phyloP scores from a whole-genome alignment of 805 yeast genomes.

The Zygoascus ofunaensis region DNA sequence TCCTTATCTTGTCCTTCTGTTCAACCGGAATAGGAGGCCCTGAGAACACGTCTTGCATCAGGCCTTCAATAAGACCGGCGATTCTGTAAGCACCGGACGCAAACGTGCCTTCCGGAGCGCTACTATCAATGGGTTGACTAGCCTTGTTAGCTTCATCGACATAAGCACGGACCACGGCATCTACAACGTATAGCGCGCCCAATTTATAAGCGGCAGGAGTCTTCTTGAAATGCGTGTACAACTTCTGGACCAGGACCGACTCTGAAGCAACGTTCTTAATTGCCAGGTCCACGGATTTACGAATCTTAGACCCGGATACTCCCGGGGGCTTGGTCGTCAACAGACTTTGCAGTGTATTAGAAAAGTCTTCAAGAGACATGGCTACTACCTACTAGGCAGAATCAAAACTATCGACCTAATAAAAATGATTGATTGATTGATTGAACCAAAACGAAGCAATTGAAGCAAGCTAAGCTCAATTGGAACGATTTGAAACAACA shows the following conservation, averaged over 20 bases:
- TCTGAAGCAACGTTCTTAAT: conserved; percentile 52
- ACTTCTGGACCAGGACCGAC: conserved; percentile 46
- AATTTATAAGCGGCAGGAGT: conserved; percentile 76
- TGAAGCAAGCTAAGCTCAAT: no score
- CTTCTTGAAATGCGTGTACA: conserved; percentile 59
- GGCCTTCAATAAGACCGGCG: conserved; percentile 51
- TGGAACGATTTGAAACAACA: no score
- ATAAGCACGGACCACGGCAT: conserved; percentile 81
- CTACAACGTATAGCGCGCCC: conserved; percentile 85
- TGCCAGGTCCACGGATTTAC: conserved; percentile 72
- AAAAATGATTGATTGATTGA: no score
- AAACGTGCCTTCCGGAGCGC: conserved; percentile 58
- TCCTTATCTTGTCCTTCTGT: conserved; percentile 55
- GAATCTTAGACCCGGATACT: conserved; percentile 91
- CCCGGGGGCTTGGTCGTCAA: conserved; percentile 53
- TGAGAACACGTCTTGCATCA: conserved; percentile 47
- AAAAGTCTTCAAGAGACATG: conserved; percentile 15
- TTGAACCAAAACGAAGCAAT: no score
- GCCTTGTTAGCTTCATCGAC: conserved; percentile 61
- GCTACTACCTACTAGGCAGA: background rate
- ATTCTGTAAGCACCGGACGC: conserved; percentile 65
- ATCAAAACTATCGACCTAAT: no score
- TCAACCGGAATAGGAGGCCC: conserved; percentile 16
- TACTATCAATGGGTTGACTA: conserved; percentile 38
- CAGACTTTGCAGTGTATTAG: conserved; percentile 22